These are phyloP conservation scores for Tympanopsis confertula DNA, from an alignment of 2,329 filamentous ascomycete genomes.

Conservation along the genomic window DNA sequence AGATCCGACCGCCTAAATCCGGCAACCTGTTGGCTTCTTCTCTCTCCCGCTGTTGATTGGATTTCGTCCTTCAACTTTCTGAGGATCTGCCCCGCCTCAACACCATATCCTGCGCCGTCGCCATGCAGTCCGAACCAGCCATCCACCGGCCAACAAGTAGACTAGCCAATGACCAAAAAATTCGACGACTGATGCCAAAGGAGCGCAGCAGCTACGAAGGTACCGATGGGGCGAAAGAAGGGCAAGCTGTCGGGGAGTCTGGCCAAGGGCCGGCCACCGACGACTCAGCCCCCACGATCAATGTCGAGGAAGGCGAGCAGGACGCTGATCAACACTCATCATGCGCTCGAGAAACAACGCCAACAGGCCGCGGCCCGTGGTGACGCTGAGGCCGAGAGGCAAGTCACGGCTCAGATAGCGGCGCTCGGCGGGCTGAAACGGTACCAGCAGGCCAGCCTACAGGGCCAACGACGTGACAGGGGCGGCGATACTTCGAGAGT, in stretches of 20 bases:
- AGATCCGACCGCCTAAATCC: too few species aligned
- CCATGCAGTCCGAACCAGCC: too few species aligned
- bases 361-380: constrained; percentile 42
- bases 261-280: constrained; percentile 43
- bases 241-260: constrained; percentile 31
- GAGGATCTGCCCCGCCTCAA: too few species aligned
- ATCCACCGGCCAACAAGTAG: too few species aligned
- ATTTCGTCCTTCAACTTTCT: too few species aligned
- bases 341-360: constrained; percentile 51
- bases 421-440: constrained; percentile 47
- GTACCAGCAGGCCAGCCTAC: constrained; percentile 59
- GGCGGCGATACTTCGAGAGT: constrained; percentile 57
- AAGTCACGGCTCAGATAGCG: constrained; percentile 39
- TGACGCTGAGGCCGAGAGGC: constrained; percentile 32
- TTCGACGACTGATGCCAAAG: too few species aligned
- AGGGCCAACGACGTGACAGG: constrained; percentile 52
- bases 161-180: too few species aligned
- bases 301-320: constrained; percentile 56
- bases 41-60: too few species aligned
- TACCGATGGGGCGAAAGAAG: too few species aligned
- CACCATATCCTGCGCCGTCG: too few species aligned
- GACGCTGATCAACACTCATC: constrained; percentile 52
- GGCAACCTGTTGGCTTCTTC: too few species aligned
- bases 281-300: constrained; percentile 35
- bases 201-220: too few species aligned